A percentile compares a stretch with the other conserved stretches of the same genome.
Evolutionary conservation across 179 eudicot species (phyloP).

Genomic region (Actinidia arguta): DNA sequence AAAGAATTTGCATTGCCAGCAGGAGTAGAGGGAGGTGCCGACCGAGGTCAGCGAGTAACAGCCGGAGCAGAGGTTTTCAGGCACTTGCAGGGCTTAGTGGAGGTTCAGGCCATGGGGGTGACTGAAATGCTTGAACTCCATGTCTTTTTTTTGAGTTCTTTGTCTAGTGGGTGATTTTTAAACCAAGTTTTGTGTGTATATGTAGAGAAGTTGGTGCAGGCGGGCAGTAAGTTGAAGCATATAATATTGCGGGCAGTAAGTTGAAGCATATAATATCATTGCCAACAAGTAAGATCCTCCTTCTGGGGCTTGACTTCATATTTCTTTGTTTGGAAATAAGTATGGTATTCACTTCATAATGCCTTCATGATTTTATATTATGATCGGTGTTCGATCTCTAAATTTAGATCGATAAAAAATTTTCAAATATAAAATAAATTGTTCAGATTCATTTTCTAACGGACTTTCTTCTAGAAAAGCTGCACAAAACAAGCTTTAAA

Average conservation of each 20-base stretch:
- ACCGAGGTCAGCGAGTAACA: constrained; percentile 1
- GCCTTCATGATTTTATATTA: too few species aligned
- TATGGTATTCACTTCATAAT: neutral
- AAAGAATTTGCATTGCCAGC: constrained; percentile 31
- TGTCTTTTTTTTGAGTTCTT: neutral
- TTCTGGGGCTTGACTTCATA: neutral
- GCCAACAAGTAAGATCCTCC: neutral
- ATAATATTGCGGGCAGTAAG: too few species aligned
- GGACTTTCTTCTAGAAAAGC: too few species aligned
- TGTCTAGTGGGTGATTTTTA: neutral
- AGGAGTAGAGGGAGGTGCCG: neutral
- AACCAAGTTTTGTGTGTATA: neutral
- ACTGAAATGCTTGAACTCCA: constrained; percentile 35
- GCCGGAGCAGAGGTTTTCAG: constrained; percentile 19
- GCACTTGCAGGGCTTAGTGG: constrained; percentile 7
- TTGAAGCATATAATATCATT: neutral
- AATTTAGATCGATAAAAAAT: too few species aligned
- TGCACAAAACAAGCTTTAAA: too few species aligned
- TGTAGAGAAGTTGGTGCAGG: neutral
- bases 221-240: too few species aligned
- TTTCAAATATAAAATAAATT: too few species aligned
- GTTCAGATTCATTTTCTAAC: too few species aligned
- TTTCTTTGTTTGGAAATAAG: neutral
- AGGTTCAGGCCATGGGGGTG: constrained; percentile 19
- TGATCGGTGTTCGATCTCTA: too few species aligned